These are phyloP conservation scores for Trapa bicornis DNA, from an alignment of 345 rosid genomes.

Conservation along the genomic window DNA sequence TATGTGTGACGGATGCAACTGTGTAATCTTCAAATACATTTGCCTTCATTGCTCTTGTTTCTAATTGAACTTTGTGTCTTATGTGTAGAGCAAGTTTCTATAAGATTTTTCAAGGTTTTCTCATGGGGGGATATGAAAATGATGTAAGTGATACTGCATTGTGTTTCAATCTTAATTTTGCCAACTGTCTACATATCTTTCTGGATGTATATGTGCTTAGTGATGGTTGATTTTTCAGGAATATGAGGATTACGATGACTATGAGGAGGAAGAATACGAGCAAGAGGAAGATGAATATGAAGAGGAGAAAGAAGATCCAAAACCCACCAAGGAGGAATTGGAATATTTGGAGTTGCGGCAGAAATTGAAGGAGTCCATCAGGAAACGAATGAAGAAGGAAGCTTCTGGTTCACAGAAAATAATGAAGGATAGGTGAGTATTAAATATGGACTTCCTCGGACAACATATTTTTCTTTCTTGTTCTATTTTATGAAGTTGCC, in stretches of 20 bases:
- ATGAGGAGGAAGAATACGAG: constrained; percentile 41
- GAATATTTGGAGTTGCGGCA: constrained; percentile 61
- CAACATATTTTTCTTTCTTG: not conserved
- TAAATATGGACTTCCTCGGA: not conserved
- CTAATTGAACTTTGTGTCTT: not conserved
- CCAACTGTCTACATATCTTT: not conserved
- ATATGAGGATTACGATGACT: constrained; percentile 38
- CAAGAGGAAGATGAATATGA: constrained; percentile 24
- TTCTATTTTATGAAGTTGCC: not conserved
- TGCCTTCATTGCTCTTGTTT: not conserved
- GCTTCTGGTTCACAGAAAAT: constrained; percentile 30
- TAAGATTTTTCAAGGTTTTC: not conserved
- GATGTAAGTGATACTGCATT: constrained; percentile 23
- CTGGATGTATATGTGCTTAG: not conserved
- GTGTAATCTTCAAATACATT: not conserved
- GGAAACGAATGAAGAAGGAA: constrained; percentile 41
- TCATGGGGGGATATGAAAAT: constrained; percentile 31
- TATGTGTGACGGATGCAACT: not conserved
- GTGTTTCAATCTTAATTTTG: not conserved
- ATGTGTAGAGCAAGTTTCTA: not conserved
- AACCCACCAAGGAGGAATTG: constrained; percentile 40
- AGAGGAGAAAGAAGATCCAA: constrained; percentile 29
- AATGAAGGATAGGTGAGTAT: constrained; percentile 50
- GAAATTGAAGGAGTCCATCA: constrained; percentile 45
- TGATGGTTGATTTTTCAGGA: constrained; percentile 9